phyloP scores from a whole-genome alignment of 805 yeast genomes.

The Diddensiella transvaalensis region DNA sequence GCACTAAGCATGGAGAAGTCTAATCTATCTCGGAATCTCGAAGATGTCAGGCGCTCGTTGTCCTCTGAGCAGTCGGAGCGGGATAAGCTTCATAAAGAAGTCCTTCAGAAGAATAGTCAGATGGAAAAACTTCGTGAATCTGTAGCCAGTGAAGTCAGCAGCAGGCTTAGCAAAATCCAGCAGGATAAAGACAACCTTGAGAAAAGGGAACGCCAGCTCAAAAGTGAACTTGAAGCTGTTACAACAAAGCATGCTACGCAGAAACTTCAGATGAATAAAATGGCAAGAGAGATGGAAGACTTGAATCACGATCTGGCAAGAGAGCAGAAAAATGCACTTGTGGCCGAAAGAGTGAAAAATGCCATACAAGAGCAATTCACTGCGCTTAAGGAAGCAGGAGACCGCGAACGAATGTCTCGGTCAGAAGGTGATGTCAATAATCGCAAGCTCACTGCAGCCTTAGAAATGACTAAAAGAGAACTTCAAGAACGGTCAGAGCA shows the following conservation, averaged over 20 bases:
- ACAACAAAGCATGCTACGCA: slow-evolving; percentile 14
- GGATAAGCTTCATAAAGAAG: slow-evolving; percentile 20
- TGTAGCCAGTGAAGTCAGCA: slow-evolving; percentile 17
- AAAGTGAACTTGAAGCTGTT: slow-evolving; percentile 23
- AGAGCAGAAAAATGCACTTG: slow-evolving; percentile 23
- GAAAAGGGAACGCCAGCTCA: slow-evolving; percentile 30
- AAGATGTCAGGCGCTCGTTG: slow-evolving; percentile 12
- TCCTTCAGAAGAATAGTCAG: slow-evolving; percentile 21
- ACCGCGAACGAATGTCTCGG: slow-evolving; percentile 23
- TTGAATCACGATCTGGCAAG: slow-evolving; percentile 26
- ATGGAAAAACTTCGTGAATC: slow-evolving; percentile 22
- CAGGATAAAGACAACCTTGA: slow-evolving; percentile 45
- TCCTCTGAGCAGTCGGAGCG: slow-evolving; percentile 15
- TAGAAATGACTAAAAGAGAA: slow-evolving; percentile 20
- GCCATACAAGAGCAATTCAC: slow-evolving; percentile 22
- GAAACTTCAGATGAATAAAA: slow-evolving; percentile 19
- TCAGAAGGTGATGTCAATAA: slow-evolving; percentile 25
- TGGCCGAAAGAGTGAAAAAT: slow-evolving; percentile 20
- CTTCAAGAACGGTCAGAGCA: slow-evolving; percentile 22
- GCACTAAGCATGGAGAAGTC: slow-evolving; percentile 19
- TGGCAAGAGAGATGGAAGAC: slow-evolving; percentile 31
- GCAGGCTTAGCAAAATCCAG: slow-evolving; percentile 38
- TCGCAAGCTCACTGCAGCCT: slow-evolving; percentile 21
- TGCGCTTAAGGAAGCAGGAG: slow-evolving; percentile 18
- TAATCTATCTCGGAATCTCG: slow-evolving; percentile 20